These are phyloP conservation scores for Colletotrichum somersetense DNA, from an alignment of 2,329 filamentous ascomycete species.

Conservation along the genomic window DNA sequence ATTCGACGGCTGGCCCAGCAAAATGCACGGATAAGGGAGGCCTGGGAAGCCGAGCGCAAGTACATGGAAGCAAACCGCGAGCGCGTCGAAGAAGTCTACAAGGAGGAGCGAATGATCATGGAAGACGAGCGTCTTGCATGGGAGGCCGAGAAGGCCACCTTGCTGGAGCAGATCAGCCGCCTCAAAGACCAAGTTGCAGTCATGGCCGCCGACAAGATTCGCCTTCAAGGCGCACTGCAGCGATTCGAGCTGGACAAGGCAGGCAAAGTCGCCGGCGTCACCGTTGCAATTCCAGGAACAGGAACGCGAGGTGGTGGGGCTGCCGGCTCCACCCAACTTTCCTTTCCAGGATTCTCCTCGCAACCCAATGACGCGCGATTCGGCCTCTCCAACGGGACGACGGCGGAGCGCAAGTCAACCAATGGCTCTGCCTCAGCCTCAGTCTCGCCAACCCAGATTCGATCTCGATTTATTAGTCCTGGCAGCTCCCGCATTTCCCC, in stretches of 20 bases:
- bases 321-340: constrained; percentile 39
- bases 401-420: constrained; percentile 38
- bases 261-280: constrained; percentile 42
- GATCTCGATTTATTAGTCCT: constrained; percentile 43
- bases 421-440: constrained; percentile 42
- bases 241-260: constrained; percentile 40
- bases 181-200: constrained; percentile 56
- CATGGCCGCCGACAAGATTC: constrained; percentile 54
- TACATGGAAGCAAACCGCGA: constrained; percentile 66
- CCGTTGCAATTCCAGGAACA: constrained; percentile 40
- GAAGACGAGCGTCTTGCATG: constrained; percentile 63
- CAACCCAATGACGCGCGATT: constrained; percentile 43
- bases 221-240: constrained; percentile 39
- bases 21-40: constrained; percentile 59
- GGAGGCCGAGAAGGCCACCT: constrained; percentile 57
- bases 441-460: constrained; percentile 40
- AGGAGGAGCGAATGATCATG: constrained; percentile 66
- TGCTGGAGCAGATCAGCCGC: constrained; percentile 57
- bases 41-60: constrained; percentile 66
- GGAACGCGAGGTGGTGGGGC: constrained; percentile 35
- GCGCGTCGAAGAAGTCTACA: constrained; percentile 67
- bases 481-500: constrained; percentile 53
- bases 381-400: constrained; percentile 37
- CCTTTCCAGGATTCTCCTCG: constrained; percentile 45
- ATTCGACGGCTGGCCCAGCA: constrained; percentile 58